A percentile compares a stretch with the other conserved stretches of the same genome.
phyloP scores from a whole-genome alignment of 2,329 filamentous ascomycete genomes.

The Canariomyces notabilis region DNA sequence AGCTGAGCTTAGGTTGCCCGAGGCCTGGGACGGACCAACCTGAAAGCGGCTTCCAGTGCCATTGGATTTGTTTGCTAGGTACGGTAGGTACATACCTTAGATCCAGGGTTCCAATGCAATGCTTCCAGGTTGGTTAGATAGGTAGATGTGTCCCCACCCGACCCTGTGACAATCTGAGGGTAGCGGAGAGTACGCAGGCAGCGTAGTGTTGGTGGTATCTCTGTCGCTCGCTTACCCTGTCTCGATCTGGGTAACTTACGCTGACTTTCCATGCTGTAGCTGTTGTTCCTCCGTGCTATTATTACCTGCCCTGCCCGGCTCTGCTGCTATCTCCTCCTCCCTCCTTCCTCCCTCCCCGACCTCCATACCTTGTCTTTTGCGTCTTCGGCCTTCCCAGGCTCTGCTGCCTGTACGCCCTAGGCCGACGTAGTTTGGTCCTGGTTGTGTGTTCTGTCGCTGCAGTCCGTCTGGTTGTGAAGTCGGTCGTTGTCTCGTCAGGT shows the following conservation, averaged over 20 bases:
- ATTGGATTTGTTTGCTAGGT: too few species aligned
- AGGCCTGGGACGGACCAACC: not conserved
- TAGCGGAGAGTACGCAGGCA: too few species aligned
- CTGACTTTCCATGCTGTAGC: not conserved
- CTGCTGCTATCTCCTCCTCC: not conserved
- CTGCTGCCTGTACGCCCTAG: conserved; percentile 8
- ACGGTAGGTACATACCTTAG: too few species aligned
- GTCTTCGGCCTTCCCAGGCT: conserved; percentile 5
- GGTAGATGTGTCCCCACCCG: not conserved
- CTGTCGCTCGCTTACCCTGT: too few species aligned
- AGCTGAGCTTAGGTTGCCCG: too few species aligned
- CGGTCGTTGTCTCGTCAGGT: conserved; percentile 20
- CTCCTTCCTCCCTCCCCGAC: conserved; percentile 6
- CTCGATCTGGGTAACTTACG: not conserved
- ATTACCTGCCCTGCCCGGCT: conserved; percentile 1
- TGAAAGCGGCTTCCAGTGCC: too few species aligned
- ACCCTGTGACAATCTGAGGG: not conserved
- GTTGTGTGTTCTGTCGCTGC: conserved; percentile 6
- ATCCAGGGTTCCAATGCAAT: not conserved
- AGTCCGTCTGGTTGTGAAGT: conserved; percentile 13
- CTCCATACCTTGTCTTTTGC: conserved; percentile 2
- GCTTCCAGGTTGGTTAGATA: not conserved
- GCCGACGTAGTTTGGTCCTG: conserved; percentile 15
- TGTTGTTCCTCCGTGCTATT: not conserved
- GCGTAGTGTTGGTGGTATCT: too few species aligned